Conservation (phyloP, 148 eudicot genomes). For the Tetragonia tetragonoides region DNA sequence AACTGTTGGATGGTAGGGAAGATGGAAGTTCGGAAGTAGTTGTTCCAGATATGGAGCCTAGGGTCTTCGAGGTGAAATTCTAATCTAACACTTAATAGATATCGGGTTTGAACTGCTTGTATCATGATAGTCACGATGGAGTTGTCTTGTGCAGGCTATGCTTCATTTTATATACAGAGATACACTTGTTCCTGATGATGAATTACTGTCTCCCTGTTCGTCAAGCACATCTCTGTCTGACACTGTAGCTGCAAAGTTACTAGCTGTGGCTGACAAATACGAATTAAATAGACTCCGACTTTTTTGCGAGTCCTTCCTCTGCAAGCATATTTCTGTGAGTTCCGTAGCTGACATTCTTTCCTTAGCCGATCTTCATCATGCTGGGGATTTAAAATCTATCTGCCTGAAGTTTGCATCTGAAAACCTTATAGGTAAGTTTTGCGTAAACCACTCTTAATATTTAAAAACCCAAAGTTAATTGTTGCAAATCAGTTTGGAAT, state of each 20-base stretch:
- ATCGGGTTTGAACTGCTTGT: not conserved
- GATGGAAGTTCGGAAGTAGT: slow-evolving; percentile 15
- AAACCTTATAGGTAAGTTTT: slow-evolving; percentile 31
- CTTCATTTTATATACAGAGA: slow-evolving; percentile 31
- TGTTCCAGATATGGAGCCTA: slow-evolving; percentile 34
- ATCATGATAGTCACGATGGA: not conserved
- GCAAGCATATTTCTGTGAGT: slow-evolving; percentile 31
- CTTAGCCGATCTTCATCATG: slow-evolving; percentile 30
- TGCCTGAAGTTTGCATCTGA: slow-evolving; percentile 38
- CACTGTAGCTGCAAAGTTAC: slow-evolving; percentile 24
- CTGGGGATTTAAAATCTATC: slow-evolving; percentile 24
- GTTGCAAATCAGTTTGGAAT: not conserved
- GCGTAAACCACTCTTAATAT: too few species aligned
- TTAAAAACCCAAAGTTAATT: not conserved
- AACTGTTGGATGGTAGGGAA: slow-evolving; percentile 13
- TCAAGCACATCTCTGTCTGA: slow-evolving; percentile 20
- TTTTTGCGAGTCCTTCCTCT: slow-evolving; percentile 29
- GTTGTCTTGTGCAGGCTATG: slow-evolving; percentile 25
- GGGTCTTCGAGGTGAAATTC: slow-evolving; percentile 31
- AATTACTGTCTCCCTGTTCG: slow-evolving; percentile 17
- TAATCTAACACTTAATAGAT: not conserved
- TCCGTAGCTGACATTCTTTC: slow-evolving; percentile 32
- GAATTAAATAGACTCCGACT: slow-evolving; percentile 29
- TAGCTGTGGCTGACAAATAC: slow-evolving; percentile 33
- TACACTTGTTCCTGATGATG: slow-evolving; percentile 29